A percentile compares a stretch with the other conserved stretches of the same genome.
Evolutionary conservation across 2,329 filamentous ascomycete species (phyloP).

Genomic region (Pseudogymnoascus pannorum): DNA sequence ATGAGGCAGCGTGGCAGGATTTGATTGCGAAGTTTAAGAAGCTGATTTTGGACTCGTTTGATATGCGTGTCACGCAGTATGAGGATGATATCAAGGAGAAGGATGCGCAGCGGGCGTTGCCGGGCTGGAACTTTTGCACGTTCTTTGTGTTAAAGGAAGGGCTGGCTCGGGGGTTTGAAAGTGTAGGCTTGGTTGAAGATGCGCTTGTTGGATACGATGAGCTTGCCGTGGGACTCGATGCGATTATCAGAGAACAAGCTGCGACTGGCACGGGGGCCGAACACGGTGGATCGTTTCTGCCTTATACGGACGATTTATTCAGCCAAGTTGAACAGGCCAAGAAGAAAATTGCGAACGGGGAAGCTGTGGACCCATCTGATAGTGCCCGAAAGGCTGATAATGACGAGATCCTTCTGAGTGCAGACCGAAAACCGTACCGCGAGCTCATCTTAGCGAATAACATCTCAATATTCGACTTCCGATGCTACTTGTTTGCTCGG

Average conservation of each 20-base stretch:
- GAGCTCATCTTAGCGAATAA: conserved; percentile 90
- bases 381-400: conserved; percentile 31
- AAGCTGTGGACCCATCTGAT: conserved; percentile 32
- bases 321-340: conserved; percentile 47
- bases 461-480: conserved; percentile 93
- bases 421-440: conserved; percentile 72
- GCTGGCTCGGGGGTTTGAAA: conserved; percentile 87
- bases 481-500: conserved; percentile 85
- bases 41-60: conserved; percentile 82
- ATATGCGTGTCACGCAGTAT: conserved; percentile 84
- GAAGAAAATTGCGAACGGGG: conserved; percentile 31
- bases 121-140: conserved; percentile 98
- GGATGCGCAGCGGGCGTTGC: conserved; percentile 75
- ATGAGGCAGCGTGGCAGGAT: conserved; percentile 75
- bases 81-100: conserved; percentile 96
- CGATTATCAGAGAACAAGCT: conserved; percentile 68
- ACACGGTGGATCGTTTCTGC: conserved; percentile 65
- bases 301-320: conserved; percentile 67
- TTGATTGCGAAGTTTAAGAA: conserved; percentile 80
- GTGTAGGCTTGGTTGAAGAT: conserved; percentile 91
- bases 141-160: conserved; percentile 98
- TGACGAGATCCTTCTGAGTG: conserved; percentile 54
- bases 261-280: conserved; percentile 51
- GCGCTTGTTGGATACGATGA: conserved; percentile 93
- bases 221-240: conserved; percentile 78